phyloP scores from a whole-genome alignment of 768 basidiomycete species.

The Tylopilus cervinicoccineus region DNA sequence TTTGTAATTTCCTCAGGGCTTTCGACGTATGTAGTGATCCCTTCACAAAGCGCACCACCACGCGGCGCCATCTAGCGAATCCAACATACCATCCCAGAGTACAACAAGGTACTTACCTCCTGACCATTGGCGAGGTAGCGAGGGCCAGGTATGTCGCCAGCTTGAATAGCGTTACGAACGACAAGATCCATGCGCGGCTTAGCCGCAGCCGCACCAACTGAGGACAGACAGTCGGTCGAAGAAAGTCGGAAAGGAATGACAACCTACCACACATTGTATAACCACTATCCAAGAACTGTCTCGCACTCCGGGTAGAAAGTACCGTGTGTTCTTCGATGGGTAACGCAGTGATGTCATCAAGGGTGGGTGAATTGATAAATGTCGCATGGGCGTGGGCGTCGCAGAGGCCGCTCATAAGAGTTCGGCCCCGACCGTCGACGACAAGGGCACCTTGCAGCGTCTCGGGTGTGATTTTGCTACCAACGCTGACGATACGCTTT shows the following conservation, averaged over 20 bases:
- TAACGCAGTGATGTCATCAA: slow-evolving; percentile 29
- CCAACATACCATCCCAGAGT: not conserved
- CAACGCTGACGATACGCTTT: slow-evolving; percentile 28
- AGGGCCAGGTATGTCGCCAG: slow-evolving; percentile 33
- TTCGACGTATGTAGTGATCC: slow-evolving; percentile 33
- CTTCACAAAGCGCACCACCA: slow-evolving; percentile 28
- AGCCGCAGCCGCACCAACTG: slow-evolving; percentile 36
- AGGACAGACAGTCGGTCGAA: not conserved
- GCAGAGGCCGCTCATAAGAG: slow-evolving; percentile 35
- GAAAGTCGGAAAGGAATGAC: not conserved
- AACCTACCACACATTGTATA: slow-evolving; percentile 36
- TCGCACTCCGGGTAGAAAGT: slow-evolving; percentile 27
- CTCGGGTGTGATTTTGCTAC: slow-evolving; percentile 19
- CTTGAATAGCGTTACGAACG: slow-evolving; percentile 33
- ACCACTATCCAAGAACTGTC: slow-evolving; percentile 33
- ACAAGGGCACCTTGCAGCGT: slow-evolving; percentile 19
- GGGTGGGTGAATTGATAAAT: slow-evolving; percentile 29
- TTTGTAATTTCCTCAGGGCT: slow-evolving; percentile 27
- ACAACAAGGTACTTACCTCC: slow-evolving; percentile 22
- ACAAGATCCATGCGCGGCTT: slow-evolving; percentile 31
- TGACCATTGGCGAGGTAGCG: slow-evolving; percentile 34
- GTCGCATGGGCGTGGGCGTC: slow-evolving; percentile 34
- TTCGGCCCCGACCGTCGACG: slow-evolving; percentile 31
- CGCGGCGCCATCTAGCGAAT: slow-evolving; percentile 26
- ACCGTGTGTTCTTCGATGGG: slow-evolving; percentile 33